A percentile compares a stretch with the other conserved stretches of the same genome.
These are phyloP conservation scores for Euphrasia arctica DNA, from an alignment of 305 asterid species.

Conservation along the genomic window DNA sequence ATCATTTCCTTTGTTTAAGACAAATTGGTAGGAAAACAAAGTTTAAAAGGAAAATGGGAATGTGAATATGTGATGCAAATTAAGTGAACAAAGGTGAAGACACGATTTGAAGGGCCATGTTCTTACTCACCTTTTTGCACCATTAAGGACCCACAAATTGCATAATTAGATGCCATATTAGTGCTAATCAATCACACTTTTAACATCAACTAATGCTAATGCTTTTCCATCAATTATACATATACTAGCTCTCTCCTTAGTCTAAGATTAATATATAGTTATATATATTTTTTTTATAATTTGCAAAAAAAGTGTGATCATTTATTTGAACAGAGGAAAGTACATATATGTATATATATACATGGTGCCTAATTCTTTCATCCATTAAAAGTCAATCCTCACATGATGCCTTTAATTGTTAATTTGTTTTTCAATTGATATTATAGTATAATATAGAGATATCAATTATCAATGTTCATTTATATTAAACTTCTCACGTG, in stretches of 20 bases:
- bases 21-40: not conserved
- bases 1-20: not conserved
- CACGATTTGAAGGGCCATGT: conserved; percentile 42
- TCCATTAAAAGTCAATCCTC: conserved; percentile 29
- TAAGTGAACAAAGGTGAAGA: conserved; percentile 32
- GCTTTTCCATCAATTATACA: conserved; percentile 33
- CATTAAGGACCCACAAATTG: conserved; percentile 52
- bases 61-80: not conserved
- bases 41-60: conserved; percentile 12
- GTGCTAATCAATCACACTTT: conserved; percentile 44
- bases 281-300: too few relatives aligned
- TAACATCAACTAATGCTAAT: conserved; percentile 25
- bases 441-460: not conserved
- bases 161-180: conserved; percentile 41
- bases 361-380: conserved; percentile 36
- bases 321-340: too few relatives aligned
- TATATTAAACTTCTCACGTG: not conserved
- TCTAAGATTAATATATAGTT: too few relatives aligned
- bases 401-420: not conserved
- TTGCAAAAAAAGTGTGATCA: too few relatives aligned
- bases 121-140: conserved; percentile 31
- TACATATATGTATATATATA: too few relatives aligned
- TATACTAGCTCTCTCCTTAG: not conserved
- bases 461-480: not conserved
- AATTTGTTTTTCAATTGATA: not conserved